Percentiles rank a stretch among this genome's conserved stretches.
Evolutionary conservation across 768 basidiomycete genomes (phyloP).

Genomic region (Termitomyces sp.): DNA sequence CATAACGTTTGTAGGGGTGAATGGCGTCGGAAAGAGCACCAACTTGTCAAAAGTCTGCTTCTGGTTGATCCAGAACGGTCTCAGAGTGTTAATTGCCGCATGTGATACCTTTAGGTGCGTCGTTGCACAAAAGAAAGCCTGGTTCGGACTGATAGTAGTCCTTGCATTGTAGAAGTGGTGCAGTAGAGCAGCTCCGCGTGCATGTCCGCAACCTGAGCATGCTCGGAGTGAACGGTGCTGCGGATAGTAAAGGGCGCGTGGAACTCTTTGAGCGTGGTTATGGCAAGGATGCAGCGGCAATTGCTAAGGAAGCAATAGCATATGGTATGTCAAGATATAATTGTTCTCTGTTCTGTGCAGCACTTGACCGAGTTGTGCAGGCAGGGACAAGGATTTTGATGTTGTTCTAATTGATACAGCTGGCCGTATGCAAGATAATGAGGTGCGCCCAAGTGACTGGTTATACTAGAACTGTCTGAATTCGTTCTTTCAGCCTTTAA

Average conservation of each 20-base stretch:
- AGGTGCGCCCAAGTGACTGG: constrained; percentile 42
- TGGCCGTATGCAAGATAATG: constrained; percentile 99
- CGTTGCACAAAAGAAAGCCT: neutral
- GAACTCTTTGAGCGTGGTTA: constrained; percentile 96
- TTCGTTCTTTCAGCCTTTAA: constrained; percentile 61
- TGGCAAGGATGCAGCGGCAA: constrained; percentile 98
- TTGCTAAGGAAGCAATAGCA: constrained; percentile 90
- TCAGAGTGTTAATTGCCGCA: constrained; percentile 92
- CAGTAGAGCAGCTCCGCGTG: constrained; percentile 95
- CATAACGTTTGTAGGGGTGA: constrained; percentile 96
- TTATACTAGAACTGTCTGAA: neutral
- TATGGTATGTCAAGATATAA: constrained; percentile 54
- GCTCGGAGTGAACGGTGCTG: constrained; percentile 66
- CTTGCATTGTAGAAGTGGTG: constrained; percentile 66
- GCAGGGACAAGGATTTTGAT: constrained; percentile 86
- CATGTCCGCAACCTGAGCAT: constrained; percentile 93
- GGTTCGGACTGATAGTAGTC: neutral
- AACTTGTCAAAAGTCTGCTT: constrained; percentile 98
- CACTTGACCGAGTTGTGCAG: constrained; percentile 31
- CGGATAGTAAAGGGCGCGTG: constrained; percentile 69
- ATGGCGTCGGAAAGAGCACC: constrained; percentile 98
- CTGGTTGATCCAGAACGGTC: constrained; percentile 95
- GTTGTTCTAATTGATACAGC: constrained; percentile 98
- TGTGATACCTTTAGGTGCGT: constrained; percentile 93
- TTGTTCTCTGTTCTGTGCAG: neutral